Conservation (phyloP, 345 rosid genomes). For the Gossypium herbaceum region DNA sequence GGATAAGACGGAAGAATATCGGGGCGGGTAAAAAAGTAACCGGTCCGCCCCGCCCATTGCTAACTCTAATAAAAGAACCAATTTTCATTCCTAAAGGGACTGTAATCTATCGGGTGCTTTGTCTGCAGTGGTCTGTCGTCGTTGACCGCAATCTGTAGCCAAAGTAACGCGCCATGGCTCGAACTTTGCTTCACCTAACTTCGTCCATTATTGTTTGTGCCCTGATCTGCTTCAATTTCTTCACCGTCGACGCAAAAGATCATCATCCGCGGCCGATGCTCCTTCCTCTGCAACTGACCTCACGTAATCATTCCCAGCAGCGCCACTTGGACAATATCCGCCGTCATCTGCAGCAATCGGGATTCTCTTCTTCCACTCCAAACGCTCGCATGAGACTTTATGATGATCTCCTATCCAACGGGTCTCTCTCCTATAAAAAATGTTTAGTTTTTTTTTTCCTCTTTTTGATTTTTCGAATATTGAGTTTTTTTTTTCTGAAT, state of each 20-base stretch:
- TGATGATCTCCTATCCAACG: slow-evolving; percentile 72
- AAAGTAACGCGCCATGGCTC: slow-evolving; percentile 27
- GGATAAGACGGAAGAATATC: too few relatives aligned
- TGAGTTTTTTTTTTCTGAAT: not conserved
- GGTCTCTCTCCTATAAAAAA: slow-evolving; percentile 24
- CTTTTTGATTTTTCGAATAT: not conserved
- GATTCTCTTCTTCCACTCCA: slow-evolving; percentile 35
- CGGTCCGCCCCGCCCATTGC: too few relatives aligned
- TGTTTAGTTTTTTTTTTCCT: not conserved
- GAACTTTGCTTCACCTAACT: slow-evolving; percentile 12
- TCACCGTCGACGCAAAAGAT: slow-evolving; percentile 13
- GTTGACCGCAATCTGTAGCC: not conserved
- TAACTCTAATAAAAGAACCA: not conserved
- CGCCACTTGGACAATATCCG: slow-evolving; percentile 43
- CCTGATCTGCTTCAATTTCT: slow-evolving; percentile 4
- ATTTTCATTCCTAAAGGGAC: not conserved
- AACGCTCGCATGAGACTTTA: slow-evolving; percentile 76
- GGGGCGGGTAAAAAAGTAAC: too few relatives aligned
- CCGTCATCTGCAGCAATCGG: slow-evolving; percentile 65
- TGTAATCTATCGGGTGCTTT: not conserved
- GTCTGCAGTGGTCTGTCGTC: not conserved
- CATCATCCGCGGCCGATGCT: slow-evolving; percentile 41
- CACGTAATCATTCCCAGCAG: slow-evolving; percentile 40
- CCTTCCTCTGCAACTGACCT: slow-evolving; percentile 52
- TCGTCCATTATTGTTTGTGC: slow-evolving; percentile 19